These are phyloP conservation scores for Delonix regia DNA, from an alignment of 306 rosid genomes.

Conservation along the genomic window DNA sequence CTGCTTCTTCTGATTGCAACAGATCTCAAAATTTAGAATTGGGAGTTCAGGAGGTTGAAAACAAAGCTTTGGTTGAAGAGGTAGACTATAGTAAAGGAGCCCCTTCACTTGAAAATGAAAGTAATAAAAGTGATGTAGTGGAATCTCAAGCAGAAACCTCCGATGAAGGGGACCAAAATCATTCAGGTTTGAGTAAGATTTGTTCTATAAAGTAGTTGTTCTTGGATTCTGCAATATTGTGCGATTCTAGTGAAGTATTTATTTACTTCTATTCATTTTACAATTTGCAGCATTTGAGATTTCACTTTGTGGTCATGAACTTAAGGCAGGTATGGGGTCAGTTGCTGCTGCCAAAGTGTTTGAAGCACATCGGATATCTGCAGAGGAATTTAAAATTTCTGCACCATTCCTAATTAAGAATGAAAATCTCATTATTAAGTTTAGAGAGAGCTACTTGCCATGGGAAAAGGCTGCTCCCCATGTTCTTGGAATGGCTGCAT, in stretches of 20 bases:
- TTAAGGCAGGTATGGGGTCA: constrained; percentile 75
- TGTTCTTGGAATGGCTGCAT: constrained; percentile 77
- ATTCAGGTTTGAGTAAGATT: constrained; percentile 48
- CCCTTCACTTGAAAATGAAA: constrained; percentile 37
- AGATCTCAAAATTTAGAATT: constrained; percentile 39
- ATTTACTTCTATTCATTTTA: constrained; percentile 31
- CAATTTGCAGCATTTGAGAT: constrained; percentile 73
- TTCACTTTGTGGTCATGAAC: constrained; percentile 86
- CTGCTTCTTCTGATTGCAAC: constrained; percentile 39
- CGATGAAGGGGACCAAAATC: constrained; percentile 44
- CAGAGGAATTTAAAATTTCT: constrained; percentile 62
- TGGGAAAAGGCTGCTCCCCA: constrained; percentile 94
- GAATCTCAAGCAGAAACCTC: constrained; percentile 46
- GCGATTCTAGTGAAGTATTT: constrained; percentile 26
- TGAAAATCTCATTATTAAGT: constrained; percentile 69
- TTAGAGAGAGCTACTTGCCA: constrained; percentile 64
- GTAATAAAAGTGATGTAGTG: constrained; percentile 39
- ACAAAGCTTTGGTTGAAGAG: constrained; percentile 35
- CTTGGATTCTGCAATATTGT: constrained; percentile 26
- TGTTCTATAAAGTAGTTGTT: constrained; percentile 27
- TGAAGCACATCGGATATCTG: constrained; percentile 62
- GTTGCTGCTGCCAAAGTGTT: constrained; percentile 77
- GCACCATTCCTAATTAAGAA: constrained; percentile 67
- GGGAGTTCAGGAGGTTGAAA: constrained; percentile 39
- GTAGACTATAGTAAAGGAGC: constrained; percentile 40